Evolutionary conservation across 306 rosid genomes (phyloP).

Genomic region (Mucuna pruriens): DNA sequence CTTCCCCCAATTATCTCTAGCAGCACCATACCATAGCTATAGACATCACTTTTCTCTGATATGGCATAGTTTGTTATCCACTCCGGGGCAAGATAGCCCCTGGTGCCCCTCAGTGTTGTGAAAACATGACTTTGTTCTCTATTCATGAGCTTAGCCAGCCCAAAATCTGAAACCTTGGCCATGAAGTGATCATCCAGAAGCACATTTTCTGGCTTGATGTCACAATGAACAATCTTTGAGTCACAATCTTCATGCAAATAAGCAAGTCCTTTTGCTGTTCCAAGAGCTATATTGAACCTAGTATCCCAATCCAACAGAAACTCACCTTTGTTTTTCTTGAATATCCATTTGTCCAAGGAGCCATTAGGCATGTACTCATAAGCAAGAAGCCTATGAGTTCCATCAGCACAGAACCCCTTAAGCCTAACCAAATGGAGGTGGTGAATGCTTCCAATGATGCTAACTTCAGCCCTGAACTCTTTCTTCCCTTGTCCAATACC

Average conservation of each 20-base stretch:
- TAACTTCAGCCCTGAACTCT: slow-evolving; percentile 94
- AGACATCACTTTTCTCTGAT: slow-evolving; percentile 94
- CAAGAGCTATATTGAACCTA: slow-evolving; percentile 79
- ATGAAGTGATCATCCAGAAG: slow-evolving; percentile 75
- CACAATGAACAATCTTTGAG: slow-evolving; percentile 86
- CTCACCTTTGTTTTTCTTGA: slow-evolving; percentile 60
- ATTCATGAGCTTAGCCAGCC: slow-evolving; percentile 88
- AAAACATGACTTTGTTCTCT: slow-evolving; percentile 91
- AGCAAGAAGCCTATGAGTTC: slow-evolving; percentile 75
- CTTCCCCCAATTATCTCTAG: slow-evolving; percentile 89
- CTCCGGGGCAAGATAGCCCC: slow-evolving; percentile 94
- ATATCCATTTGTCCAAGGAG: slow-evolving; percentile 87
- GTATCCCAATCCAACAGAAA: slow-evolving; percentile 77
- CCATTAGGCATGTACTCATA: slow-evolving; percentile 91
- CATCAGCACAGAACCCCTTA: slow-evolving; percentile 87
- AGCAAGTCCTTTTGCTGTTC: slow-evolving; percentile 91
- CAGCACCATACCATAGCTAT: slow-evolving; percentile 90
- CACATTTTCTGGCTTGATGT: slow-evolving; percentile 94
- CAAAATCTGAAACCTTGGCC: slow-evolving; percentile 92
- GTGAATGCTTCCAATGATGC: slow-evolving; percentile 94
- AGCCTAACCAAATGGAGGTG: slow-evolving; percentile 86
- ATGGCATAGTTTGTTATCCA: slow-evolving; percentile 96
- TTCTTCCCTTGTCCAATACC: slow-evolving; percentile 94
- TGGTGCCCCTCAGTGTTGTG: slow-evolving; percentile 84
- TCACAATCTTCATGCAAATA: slow-evolving; percentile 94